phyloP scores from a whole-genome alignment of 2,329 filamentous ascomycete genomes.

The Sclerotinia subarctica region DNA sequence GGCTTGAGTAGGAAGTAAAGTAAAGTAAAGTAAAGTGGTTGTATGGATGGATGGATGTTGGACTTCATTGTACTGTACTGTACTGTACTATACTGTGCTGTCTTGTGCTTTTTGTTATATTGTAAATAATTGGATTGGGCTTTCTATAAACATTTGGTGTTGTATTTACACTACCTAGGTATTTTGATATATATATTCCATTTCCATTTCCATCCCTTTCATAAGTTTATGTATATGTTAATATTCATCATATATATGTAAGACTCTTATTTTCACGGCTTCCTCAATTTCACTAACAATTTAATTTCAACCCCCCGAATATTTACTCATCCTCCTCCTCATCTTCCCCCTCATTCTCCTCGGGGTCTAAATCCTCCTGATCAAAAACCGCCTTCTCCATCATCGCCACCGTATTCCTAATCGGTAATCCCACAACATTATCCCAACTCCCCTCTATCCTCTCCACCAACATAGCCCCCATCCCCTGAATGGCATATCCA shows the following conservation, averaged over 20 bases:
- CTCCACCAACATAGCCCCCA: conserved; percentile 83
- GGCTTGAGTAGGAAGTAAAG: too few relatives aligned
- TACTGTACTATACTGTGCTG: too few relatives aligned
- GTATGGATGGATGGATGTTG: too few relatives aligned
- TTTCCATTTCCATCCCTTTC: too few relatives aligned
- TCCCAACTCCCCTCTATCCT: conserved; percentile 86
- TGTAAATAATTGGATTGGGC: background rate
- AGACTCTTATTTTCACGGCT: background rate
- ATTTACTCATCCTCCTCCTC: background rate
- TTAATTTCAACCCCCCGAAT: too few relatives aligned
- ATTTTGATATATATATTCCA: background rate
- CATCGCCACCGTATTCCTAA: conserved; percentile 72
- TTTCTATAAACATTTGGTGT: background rate
- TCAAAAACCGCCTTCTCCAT: conserved; percentile 85
- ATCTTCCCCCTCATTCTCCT: conserved; percentile 40
- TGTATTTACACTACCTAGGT: background rate
- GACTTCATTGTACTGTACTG: too few relatives aligned
- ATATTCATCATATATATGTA: background rate
- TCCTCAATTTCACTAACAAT: background rate
- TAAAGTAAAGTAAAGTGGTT: too few relatives aligned
- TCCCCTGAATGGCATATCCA: conserved; percentile 89
- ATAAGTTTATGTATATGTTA: background rate
- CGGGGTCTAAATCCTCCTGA: conserved; percentile 59
- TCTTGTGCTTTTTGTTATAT: too few relatives aligned
- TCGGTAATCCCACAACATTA: conserved; percentile 88